Conservation (phyloP, 257 asterid species). For the Penstemon newberryi region DNA sequence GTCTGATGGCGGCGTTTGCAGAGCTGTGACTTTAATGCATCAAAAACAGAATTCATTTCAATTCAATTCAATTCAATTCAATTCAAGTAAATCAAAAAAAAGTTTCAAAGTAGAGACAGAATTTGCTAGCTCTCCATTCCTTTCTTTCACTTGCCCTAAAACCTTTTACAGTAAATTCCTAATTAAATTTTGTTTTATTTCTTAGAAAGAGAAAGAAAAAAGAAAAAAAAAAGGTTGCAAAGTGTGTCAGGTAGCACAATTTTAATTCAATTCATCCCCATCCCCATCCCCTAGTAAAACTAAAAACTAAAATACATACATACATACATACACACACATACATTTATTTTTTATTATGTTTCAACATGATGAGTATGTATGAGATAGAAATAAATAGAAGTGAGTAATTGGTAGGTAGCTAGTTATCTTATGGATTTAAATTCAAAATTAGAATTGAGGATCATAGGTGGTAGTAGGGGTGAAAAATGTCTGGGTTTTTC, state of each 20-base stretch:
- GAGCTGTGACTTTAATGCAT: constrained; percentile 75
- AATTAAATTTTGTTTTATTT: constrained; percentile 18
- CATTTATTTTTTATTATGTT: no score
- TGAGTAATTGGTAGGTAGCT: no score
- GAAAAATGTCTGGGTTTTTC: constrained; percentile 75
- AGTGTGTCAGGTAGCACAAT: background rate
- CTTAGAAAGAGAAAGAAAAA: no score
- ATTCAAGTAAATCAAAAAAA: constrained; percentile 16
- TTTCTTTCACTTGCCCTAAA: constrained; percentile 33
- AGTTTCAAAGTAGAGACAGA: background rate
- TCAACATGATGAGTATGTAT: no score
- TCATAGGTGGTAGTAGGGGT: constrained; percentile 34
- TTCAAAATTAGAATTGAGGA: constrained; percentile 22
- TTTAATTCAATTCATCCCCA: no score
- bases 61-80: background rate
- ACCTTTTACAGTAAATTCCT: constrained; percentile 14
- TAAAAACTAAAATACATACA: no score
- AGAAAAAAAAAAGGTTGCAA: constrained; percentile 35
- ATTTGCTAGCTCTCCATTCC: background rate
- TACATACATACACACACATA: no score
- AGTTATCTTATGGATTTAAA: constrained; percentile 42
- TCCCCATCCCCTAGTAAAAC: no score
- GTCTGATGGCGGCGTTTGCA: constrained; percentile 95
- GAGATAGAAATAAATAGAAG: no score
- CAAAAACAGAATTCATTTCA: constrained; percentile 9